Evolutionary conservation across 2,329 filamentous ascomycete genomes (phyloP), one percentile per base, ranked within the genome.

Genomic region (Penicillium fuscoglaucum): DNA sequence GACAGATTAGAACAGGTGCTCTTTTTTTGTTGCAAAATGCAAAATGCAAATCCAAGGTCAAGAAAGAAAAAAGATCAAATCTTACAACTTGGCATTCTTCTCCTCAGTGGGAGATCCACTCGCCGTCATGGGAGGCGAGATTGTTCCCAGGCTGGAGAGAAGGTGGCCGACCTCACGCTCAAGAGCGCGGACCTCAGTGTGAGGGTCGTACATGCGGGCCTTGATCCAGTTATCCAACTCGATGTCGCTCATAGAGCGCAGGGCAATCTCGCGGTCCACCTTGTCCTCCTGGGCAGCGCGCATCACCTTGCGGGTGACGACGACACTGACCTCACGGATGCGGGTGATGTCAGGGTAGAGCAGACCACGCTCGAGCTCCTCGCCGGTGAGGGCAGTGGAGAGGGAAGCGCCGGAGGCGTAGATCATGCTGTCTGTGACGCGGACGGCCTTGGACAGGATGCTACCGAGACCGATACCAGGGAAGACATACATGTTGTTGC

Each of bases 361-460:
- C 73, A 96, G 87, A 55, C 91, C 91, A 73, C 88, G 86, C 56
- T 88, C 85, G 69, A 91, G 81, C 80, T 99, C 95, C 61, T 95
- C 88, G 40, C 86, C 82, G 62, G 89, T 92, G 61, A 99, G 84
- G 35, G 89, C 87, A 58, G 86, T 87, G 17, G 91, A 85, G 21
- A 98, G 85, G 5, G 91, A 89, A 41, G 89, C 88, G 29, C 91
- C 95, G 33, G 93, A 93, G 50, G 90, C 92, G 80, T 98, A 98
- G 72, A 99, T 92, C 95, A 99, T 99, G 76, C 89, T 86, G 74
- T 97, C 91, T 6, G 93, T 98, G 66, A 98, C 83, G 68, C 87
- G 87, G 65, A 90, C 87, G 13, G 92, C 85, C 82, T 97, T 96
- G 79, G 89, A 88, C 49, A 98, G 85, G 72, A 98, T 97, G 65